A percentile compares a stretch with the other conserved stretches of the same genome.
Conservation (phyloP, 352 stramenopile species). For the Phytophthora colocasiae region DNA sequence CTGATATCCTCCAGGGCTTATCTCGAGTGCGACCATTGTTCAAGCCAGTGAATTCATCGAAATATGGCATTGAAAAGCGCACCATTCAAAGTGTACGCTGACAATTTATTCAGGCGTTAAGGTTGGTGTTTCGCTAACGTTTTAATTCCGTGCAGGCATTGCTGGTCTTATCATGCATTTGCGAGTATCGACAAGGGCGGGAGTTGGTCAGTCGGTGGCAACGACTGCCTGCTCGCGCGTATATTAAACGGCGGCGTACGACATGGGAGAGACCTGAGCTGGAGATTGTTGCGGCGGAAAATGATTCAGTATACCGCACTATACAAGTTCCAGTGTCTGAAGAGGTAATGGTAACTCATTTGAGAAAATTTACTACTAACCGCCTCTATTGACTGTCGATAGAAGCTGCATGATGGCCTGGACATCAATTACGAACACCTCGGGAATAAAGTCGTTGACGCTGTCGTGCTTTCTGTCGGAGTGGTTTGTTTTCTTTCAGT, state of each 20-base stretch:
- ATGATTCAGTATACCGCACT: conserved; percentile 44
- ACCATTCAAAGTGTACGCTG: conserved; percentile 40
- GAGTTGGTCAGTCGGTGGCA: conserved; percentile 37
- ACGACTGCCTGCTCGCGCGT: conserved; percentile 30
- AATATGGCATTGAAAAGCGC: conserved; percentile 28
- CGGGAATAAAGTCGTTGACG: conserved; percentile 26
- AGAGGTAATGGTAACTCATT: conserved; percentile 12
- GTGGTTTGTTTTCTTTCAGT: conserved; percentile 21
- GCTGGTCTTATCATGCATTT: conserved; percentile 36
- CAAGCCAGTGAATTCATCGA: conserved; percentile 6
- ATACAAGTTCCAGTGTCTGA: neutral
- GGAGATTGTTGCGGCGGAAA: conserved; percentile 29
- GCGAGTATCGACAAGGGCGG: conserved; percentile 40
- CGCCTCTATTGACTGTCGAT: neutral
- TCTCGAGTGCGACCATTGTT: conserved; percentile 45
- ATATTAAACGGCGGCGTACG: conserved; percentile 27
- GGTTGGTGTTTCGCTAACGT: neutral
- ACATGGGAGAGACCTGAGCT: conserved; percentile 26
- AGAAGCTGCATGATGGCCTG: conserved; percentile 19
- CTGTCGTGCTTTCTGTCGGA: conserved; percentile 35
- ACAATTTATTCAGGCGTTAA: neutral
- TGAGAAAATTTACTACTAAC: neutral
- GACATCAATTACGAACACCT: conserved; percentile 23
- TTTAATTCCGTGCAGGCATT: conserved; percentile 26
- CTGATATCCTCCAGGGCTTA: conserved; percentile 51